Conservation (phyloP, 345 rosid genomes). For the Lepidium africanum region DNA sequence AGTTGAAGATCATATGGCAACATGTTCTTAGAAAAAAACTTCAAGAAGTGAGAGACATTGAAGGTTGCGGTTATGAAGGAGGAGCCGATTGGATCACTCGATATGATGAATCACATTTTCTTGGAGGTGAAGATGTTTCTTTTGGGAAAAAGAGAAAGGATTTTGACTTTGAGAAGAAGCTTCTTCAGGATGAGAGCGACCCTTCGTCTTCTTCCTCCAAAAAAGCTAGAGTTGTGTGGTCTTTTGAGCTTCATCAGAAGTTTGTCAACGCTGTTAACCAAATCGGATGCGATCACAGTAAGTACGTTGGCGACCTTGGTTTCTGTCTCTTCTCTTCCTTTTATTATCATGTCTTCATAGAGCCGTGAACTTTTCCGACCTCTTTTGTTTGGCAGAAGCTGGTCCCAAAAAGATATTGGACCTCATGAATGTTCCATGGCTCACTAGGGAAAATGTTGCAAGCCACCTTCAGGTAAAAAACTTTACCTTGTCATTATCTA, state of each 20-base stretch:
- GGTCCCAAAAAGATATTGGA: constrained; percentile 96
- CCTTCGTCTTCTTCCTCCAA: constrained; percentile 42
- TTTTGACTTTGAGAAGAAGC: constrained; percentile 46
- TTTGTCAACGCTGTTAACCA: constrained; percentile 93
- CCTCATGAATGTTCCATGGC: constrained; percentile 93
- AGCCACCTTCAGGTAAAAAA: constrained; percentile 83
- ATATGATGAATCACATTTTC: constrained; percentile 44
- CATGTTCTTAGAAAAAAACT: constrained; percentile 84
- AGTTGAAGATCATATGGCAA: constrained; percentile 96
- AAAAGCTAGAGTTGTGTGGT: constrained; percentile 95
- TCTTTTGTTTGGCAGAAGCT: constrained; percentile 72
- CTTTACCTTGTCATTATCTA: background rate
- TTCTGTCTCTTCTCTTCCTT: background rate
- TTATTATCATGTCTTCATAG: constrained; percentile 14
- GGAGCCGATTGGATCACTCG: constrained; percentile 42
- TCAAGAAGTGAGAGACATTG: constrained; percentile 70
- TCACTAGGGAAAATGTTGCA: constrained; percentile 93
- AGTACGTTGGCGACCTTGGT: constrained; percentile 48
- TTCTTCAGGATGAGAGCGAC: constrained; percentile 56
- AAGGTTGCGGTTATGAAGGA: constrained; percentile 39
- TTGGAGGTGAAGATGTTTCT: constrained; percentile 55
- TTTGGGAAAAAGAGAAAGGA: constrained; percentile 60
- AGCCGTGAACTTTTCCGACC: constrained; percentile 17
- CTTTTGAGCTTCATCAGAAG: constrained; percentile 88
- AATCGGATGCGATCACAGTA: constrained; percentile 85